These are phyloP conservation scores for Fraxinus velutina DNA, from an alignment of 305 asterid species.

Conservation along the genomic window DNA sequence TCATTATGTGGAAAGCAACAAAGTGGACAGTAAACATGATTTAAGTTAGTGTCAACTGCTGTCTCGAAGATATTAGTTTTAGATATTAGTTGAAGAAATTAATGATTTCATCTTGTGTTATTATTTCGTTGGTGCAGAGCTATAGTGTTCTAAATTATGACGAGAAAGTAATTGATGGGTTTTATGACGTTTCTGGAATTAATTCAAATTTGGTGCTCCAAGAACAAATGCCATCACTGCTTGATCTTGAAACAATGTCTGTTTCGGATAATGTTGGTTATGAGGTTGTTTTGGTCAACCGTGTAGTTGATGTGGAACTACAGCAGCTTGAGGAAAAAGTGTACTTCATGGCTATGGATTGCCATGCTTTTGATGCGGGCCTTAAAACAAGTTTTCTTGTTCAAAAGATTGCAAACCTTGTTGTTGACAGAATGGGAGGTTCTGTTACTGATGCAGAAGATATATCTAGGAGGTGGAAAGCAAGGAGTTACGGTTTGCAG, in stretches of 20 bases:
- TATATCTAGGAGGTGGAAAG: constrained; percentile 69
- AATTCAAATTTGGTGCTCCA: constrained; percentile 52
- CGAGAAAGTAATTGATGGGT: constrained; percentile 85
- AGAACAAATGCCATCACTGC: constrained; percentile 68
- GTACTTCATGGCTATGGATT: constrained; percentile 50
- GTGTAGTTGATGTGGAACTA: constrained; percentile 59
- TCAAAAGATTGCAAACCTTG: constrained; percentile 71
- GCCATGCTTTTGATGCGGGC: constrained; percentile 43
- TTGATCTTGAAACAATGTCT: constrained; percentile 65
- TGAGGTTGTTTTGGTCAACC: constrained; percentile 81
- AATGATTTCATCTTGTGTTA: constrained; percentile 11
- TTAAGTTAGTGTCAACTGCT: not conserved
- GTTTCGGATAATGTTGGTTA: constrained; percentile 53
- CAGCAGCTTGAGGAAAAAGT: constrained; percentile 82
- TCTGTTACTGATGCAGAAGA: constrained; percentile 86
- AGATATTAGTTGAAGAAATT: constrained; percentile 2
- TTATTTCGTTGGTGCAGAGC: constrained; percentile 61
- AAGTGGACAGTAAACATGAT: not conserved
- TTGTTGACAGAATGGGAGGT: constrained; percentile 86
- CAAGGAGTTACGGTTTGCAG: constrained; percentile 61
- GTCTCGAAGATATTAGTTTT: not conserved
- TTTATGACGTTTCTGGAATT: constrained; percentile 82
- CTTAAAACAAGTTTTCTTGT: constrained; percentile 53
- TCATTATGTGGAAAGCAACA: not conserved
- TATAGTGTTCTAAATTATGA: constrained; percentile 75